These are phyloP conservation scores for Dillenia suffruticosa DNA, from an alignment of 164 flowering plant genomes.

Conservation along the genomic window DNA sequence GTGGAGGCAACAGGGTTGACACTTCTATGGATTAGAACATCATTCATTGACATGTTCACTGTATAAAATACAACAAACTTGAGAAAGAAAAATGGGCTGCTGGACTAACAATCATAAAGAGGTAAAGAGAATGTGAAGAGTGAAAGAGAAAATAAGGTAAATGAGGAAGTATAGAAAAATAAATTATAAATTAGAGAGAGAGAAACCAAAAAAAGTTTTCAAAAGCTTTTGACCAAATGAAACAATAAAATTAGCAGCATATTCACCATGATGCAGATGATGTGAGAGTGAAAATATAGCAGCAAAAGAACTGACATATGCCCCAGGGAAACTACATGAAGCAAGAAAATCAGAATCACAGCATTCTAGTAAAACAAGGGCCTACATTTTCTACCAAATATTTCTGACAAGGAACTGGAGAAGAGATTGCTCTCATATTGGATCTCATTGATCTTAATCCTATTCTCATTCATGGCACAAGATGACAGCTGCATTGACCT, in stretches of 20 bases:
- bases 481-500: constrained; percentile 31
- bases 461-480: constrained; percentile 19
- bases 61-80: constrained; percentile 15
- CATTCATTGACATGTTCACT: constrained; percentile 48
- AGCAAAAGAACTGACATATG: no score
- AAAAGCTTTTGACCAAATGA: no score
- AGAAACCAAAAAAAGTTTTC: no score
- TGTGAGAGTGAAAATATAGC: no score
- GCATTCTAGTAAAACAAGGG: constrained; percentile 2
- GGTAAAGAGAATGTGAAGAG: no score
- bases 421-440: constrained; percentile 71
- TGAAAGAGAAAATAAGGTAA: no score
- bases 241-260: no score
- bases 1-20: constrained; percentile 32
- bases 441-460: constrained; percentile 23
- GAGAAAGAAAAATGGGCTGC: background rate
- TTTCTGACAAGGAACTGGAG: constrained; percentile 77
- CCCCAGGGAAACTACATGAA: no score
- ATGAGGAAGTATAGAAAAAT: no score
- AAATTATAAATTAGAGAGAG: no score
- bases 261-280: background rate
- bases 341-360: background rate
- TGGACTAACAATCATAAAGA: no score
- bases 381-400: constrained; percentile 65
- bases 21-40: constrained; percentile 30